Percentiles rank a stretch among this genome's conserved stretches.
Conservation (phyloP, 169 alveolate genomes). For the Cryptosporidium canis region DNA sequence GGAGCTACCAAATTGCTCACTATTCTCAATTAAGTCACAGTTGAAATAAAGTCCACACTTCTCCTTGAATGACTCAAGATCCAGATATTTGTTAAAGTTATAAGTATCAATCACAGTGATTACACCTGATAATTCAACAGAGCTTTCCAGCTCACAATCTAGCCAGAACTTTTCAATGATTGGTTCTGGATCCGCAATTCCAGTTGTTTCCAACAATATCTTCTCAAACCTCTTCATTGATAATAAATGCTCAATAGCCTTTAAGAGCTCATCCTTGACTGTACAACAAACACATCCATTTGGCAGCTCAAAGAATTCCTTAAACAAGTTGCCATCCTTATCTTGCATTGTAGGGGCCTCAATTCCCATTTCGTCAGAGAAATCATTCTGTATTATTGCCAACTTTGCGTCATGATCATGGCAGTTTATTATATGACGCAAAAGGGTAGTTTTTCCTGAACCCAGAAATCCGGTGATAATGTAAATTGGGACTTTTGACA, state of each 20-base stretch:
- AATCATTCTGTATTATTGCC: slow-evolving; percentile 88
- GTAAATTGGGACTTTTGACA: slow-evolving; percentile 76
- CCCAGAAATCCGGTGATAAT: slow-evolving; percentile 86
- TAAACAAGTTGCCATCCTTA: slow-evolving; percentile 84
- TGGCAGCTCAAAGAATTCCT: slow-evolving; percentile 86
- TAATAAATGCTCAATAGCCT: slow-evolving; percentile 81
- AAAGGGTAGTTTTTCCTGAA: slow-evolving; percentile 86
- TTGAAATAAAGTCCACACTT: neutral
- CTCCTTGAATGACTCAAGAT: neutral
- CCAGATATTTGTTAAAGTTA: slow-evolving; percentile 56
- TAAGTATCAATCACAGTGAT: slow-evolving; percentile 79
- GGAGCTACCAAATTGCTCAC: neutral
- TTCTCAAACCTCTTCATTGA: slow-evolving; percentile 76
- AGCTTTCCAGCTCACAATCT: slow-evolving; percentile 79
- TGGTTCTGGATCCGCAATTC: slow-evolving; percentile 86
- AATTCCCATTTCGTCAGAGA: slow-evolving; percentile 87
- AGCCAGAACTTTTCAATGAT: slow-evolving; percentile 84
- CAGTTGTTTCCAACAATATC: slow-evolving; percentile 85
- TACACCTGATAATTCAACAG: slow-evolving; percentile 77
- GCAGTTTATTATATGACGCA: slow-evolving; percentile 69
- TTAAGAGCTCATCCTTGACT: slow-evolving; percentile 83
- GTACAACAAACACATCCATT: slow-evolving; percentile 92
- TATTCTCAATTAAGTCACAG: neutral
- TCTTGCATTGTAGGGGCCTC: slow-evolving; percentile 87
- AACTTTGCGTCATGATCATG: slow-evolving; percentile 61